Conservation (phyloP, 768 basidiomycete genomes). For the Boletus speciosus region DNA sequence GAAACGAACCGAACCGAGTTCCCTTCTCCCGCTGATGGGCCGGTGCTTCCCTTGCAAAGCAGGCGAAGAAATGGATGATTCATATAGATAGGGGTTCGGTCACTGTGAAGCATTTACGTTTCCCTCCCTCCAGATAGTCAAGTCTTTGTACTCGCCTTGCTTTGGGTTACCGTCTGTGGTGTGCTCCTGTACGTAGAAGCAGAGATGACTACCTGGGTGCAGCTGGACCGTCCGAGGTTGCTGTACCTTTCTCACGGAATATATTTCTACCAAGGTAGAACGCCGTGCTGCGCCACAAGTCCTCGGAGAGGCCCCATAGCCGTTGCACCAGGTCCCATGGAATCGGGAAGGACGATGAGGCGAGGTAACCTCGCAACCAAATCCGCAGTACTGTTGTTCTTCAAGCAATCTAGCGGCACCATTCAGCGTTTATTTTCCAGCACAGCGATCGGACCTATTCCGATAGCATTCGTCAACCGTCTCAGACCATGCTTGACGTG, state of each 20-base stretch:
- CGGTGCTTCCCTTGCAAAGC: neutral
- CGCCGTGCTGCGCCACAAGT: neutral
- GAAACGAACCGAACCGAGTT: neutral
- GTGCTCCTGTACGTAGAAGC: slow-evolving; percentile 4
- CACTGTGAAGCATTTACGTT: slow-evolving; percentile 8
- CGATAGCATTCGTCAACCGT: neutral
- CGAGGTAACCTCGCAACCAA: slow-evolving; percentile 1
- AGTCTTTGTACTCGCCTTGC: neutral
- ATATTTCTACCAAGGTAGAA: neutral
- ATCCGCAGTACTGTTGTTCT: too few relatives aligned
- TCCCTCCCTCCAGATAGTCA: neutral
- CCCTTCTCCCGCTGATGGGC: neutral
- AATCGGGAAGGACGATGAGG: neutral
- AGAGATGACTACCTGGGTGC: neutral
- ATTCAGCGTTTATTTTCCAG: neutral
- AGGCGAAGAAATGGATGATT: slow-evolving; percentile 2
- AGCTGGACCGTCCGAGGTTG: neutral
- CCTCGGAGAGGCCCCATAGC: slow-evolving; percentile 6
- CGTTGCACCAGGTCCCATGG: neutral
- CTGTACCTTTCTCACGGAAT: neutral
- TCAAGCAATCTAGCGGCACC: neutral
- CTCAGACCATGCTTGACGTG: neutral
- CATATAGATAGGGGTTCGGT: slow-evolving; percentile 16
- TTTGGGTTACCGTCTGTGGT: neutral
- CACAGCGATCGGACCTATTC: neutral